These are phyloP conservation scores for Naematelia aurantialba DNA, from an alignment of 768 basidiomycete species.

Conservation along the genomic window DNA sequence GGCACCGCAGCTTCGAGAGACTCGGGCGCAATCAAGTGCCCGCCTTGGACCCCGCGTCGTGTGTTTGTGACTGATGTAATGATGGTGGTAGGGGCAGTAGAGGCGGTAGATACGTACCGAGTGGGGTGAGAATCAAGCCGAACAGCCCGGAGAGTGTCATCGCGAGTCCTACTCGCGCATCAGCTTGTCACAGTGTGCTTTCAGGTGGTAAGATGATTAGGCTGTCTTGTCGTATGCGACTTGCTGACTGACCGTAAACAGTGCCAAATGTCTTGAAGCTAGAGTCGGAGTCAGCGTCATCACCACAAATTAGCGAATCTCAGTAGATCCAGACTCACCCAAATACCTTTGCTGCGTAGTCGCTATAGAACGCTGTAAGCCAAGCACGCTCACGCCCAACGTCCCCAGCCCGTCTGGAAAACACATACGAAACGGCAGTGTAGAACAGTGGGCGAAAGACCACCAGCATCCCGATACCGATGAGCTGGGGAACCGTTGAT, in stretches of 20 bases:
- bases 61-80: not conserved
- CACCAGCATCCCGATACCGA: conserved; percentile 48
- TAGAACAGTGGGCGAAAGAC: conserved; percentile 50
- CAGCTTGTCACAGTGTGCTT: not conserved
- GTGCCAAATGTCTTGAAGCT: conserved; percentile 51
- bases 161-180: conserved; percentile 33
- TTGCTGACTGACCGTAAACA: conserved; percentile 36
- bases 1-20: too few species aligned
- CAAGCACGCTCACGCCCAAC: too few species aligned
- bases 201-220: not conserved
- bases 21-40: not conserved
- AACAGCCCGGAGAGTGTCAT: conserved; percentile 50
- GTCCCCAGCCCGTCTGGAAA: too few species aligned
- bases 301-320: not conserved
- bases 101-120: conserved; percentile 24
- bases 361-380: conserved; percentile 8
- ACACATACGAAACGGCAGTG: conserved; percentile 37
- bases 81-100: not conserved
- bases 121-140: conserved; percentile 48
- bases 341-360: conserved; percentile 35
- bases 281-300: conserved; percentile 6
- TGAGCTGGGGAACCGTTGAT: conserved; percentile 32
- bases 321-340: conserved; percentile 9
- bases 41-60: not conserved
- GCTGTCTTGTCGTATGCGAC: not conserved